Conservation (phyloP, 768 basidiomycete genomes). For the Tricholoma hemisulphureum region DNA sequence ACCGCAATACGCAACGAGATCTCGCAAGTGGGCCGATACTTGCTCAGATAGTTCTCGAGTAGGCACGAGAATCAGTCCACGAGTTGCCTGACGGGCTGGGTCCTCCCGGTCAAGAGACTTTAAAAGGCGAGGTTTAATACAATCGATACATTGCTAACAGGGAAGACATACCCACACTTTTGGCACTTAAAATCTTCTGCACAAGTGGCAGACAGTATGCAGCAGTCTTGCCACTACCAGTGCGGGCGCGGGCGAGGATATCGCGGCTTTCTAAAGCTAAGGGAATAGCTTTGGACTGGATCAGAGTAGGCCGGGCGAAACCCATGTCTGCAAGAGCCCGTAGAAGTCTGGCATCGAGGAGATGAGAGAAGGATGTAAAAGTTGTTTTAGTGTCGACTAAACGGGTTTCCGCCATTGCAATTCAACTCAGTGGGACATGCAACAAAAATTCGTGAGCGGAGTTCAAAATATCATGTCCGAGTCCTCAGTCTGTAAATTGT, state of each 20-base stretch:
- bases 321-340: slow-evolving; percentile 87
- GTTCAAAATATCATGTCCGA: slow-evolving; percentile 24
- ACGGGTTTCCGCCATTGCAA: slow-evolving; percentile 43
- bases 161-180: slow-evolving; percentile 58
- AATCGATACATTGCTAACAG: background rate
- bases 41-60: slow-evolving; percentile 94
- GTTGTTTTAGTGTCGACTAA: slow-evolving; percentile 48
- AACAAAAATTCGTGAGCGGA: slow-evolving; percentile 17
- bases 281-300: slow-evolving; percentile 91
- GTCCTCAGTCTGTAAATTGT: slow-evolving; percentile 49
- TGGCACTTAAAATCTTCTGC: slow-evolving; percentile 82
- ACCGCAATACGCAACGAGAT: slow-evolving; percentile 75
- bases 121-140: slow-evolving; percentile 7
- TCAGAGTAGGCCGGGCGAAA: slow-evolving; percentile 87
- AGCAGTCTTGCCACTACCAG: slow-evolving; percentile 96
- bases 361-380: slow-evolving; percentile 65
- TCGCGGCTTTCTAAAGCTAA: slow-evolving; percentile 86
- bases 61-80: slow-evolving; percentile 80
- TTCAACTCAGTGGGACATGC: background rate
- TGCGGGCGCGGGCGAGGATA: slow-evolving; percentile 90
- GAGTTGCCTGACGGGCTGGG: slow-evolving; percentile 53
- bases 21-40: slow-evolving; percentile 66
- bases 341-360: slow-evolving; percentile 83
- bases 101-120: slow-evolving; percentile 42
- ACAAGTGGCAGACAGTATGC: slow-evolving; percentile 91